Percentiles rank a stretch among this genome's conserved stretches.
phyloP scores from a whole-genome alignment of 2,329 filamentous ascomycete species.

The Ophiostoma triangulosporum region DNA sequence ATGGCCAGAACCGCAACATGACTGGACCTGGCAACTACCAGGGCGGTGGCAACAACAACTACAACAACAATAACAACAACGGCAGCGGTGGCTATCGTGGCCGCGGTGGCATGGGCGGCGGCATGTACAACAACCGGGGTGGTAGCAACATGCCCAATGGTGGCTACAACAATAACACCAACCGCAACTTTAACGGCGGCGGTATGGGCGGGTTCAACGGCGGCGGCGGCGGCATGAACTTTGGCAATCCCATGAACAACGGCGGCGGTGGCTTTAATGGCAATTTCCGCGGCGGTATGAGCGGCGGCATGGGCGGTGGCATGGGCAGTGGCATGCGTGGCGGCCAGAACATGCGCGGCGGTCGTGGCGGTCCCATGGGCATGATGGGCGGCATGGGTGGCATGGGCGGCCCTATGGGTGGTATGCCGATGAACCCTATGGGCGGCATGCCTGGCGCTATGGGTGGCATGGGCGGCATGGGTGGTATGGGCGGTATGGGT shows the following conservation, averaged over 20 bases:
- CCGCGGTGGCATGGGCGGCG: slow-evolving; percentile 22
- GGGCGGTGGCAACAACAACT: slow-evolving; percentile 30
- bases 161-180: slow-evolving; percentile 9
- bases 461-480: slow-evolving; percentile 40
- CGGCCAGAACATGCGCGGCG: slow-evolving; percentile 24
- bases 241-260: slow-evolving; percentile 20
- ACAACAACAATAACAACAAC: slow-evolving; percentile 26
- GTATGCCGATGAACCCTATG: slow-evolving; percentile 22
- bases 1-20: slow-evolving; percentile 41
- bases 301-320: slow-evolving; percentile 31
- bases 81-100: slow-evolving; percentile 31
- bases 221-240: slow-evolving; percentile 34
- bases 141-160: slow-evolving; percentile 9
- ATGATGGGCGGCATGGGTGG: slow-evolving; percentile 33
- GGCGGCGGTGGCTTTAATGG: slow-evolving; percentile 30
- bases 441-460: slow-evolving; percentile 31
- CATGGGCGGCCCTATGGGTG: slow-evolving; percentile 30
- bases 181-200: slow-evolving; percentile 17
- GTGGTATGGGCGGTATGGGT: slow-evolving; percentile 28
- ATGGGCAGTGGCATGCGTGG: slow-evolving; percentile 32
- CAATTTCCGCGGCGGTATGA: slow-evolving; percentile 36
- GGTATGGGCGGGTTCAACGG: slow-evolving; percentile 25
- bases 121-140: slow-evolving; percentile 16
- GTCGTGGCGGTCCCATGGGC: slow-evolving; percentile 22
- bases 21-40: slow-evolving; percentile 32